These are phyloP conservation scores for Phytophthora fragariae DNA, from an alignment of 352 stramenopile genomes.

Conservation along the genomic window DNA sequence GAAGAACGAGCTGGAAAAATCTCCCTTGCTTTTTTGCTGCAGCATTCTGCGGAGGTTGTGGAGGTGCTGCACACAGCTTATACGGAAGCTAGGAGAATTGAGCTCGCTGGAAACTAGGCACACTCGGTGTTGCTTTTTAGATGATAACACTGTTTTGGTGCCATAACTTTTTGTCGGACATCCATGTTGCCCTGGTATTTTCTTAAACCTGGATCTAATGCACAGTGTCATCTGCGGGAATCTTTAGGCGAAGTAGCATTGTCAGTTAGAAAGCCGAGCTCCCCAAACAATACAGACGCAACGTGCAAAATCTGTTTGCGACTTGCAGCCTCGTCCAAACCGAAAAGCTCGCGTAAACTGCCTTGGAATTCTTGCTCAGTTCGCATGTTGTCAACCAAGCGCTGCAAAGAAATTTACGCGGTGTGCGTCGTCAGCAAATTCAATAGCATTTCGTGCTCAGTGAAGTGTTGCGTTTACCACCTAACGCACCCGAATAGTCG, in stretches of 20 bases:
- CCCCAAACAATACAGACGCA: conserved; percentile 35
- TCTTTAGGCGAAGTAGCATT: conserved; percentile 2
- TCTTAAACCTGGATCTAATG: neutral
- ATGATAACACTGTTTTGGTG: neutral
- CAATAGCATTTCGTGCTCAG: neutral
- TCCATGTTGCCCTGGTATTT: too few species aligned
- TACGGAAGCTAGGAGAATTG: conserved; percentile 35
- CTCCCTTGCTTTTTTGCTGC: conserved; percentile 53
- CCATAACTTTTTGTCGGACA: too few species aligned
- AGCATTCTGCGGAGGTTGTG: conserved; percentile 54
- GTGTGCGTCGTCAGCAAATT: neutral
- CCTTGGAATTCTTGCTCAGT: conserved; percentile 44
- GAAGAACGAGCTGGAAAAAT: conserved; percentile 36
- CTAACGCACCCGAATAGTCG: conserved; percentile 42
- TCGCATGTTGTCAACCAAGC: conserved; percentile 46
- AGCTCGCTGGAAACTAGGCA: conserved; percentile 19
- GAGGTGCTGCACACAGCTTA: conserved; percentile 56
- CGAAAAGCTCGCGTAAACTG: conserved; percentile 44
- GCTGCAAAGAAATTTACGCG: conserved; percentile 16
- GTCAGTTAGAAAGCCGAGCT: conserved; percentile 34
- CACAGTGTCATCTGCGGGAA: neutral
- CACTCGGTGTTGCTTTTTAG: neutral
- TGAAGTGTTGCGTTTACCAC: neutral
- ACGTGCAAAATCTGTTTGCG: conserved; percentile 42
- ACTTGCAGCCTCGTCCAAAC: conserved; percentile 43